Evolutionary conservation across 2,329 filamentous ascomycete genomes (phyloP), one percentile per base, ranked within the genome.

Genomic region (Pseudogymnoascus sp.): DNA sequence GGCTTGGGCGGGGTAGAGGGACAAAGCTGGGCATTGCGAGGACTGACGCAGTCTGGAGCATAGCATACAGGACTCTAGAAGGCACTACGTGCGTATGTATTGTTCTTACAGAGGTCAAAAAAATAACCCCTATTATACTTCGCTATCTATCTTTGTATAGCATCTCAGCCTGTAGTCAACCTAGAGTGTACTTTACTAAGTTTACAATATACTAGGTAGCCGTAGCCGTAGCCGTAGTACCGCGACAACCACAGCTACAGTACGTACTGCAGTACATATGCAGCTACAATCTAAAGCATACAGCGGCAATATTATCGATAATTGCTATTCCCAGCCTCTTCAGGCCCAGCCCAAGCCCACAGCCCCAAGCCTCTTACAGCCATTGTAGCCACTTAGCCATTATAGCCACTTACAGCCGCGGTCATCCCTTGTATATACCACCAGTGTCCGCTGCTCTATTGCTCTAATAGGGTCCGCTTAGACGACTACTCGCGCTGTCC

Each of bases 341-440:
- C 12, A 52, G 45, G 45, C 27, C 45, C 25, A 31, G 27, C 45
- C 45, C 45, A 52, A 52, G 45, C 45, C 45, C 45, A 52, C 45
- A 52, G 45, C 45, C 45, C 45, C 45, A 52, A 52, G 45, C 45
- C 45, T 52, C 45, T 15, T 52, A 15, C 45, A 52, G 45, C 45
- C 45, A 52, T 52, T 31, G 3, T n/a, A 31, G 8, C 45, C 45
- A 52, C 40, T 7, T 25, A 45, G 5, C 40, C 40, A 45, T 4
- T 15, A 52, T 31, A 52, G 25, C 42, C 42, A 48, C 25, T 48
- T 48, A 48, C 42, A 48, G 42, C 42, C 42, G 42, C 42, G 21
- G 25, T 8, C 25, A 48, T n/a, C 13, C 42, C 42, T 27, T 15
- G n/a, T 9, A 48, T 10, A 29, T 9, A 48, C 45, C 5, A 31